Conservation (phyloP, 208 protist genomes). For the Lotmaria passim region DNA sequence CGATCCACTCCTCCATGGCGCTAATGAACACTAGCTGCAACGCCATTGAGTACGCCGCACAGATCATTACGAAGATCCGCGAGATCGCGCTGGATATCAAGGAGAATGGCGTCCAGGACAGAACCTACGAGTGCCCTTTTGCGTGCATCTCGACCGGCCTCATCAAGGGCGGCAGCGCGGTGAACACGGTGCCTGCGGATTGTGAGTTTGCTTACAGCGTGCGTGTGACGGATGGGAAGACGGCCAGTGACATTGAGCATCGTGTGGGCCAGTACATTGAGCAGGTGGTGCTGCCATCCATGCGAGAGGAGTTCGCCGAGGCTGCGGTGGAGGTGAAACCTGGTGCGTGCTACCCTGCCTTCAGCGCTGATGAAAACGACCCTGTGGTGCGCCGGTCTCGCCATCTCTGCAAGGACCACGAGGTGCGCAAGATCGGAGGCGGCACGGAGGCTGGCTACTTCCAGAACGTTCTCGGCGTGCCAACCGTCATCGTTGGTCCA, state of each 20-base stretch:
- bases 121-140: slow-evolving; percentile 31
- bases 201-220: slow-evolving; percentile 45
- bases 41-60: slow-evolving; percentile 17
- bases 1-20: slow-evolving; percentile 2
- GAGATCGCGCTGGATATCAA: slow-evolving; percentile 37
- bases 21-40: slow-evolving; percentile 1
- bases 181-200: no score
- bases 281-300: slow-evolving; percentile 30
- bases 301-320: slow-evolving; percentile 37
- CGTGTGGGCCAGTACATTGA: slow-evolving; percentile 42
- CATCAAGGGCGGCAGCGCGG: slow-evolving; percentile 48
- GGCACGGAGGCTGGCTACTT: slow-evolving; percentile 63
- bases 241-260: slow-evolving; percentile 22
- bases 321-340: slow-evolving; percentile 27
- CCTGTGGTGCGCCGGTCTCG: slow-evolving; percentile 40
- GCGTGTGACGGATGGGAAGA: slow-evolving; percentile 31
- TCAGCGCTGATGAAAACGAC: slow-evolving; percentile 37
- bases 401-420: slow-evolving; percentile 7
- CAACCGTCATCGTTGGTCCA: slow-evolving; percentile 24
- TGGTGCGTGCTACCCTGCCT: slow-evolving; percentile 24
- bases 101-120: slow-evolving; percentile 27
- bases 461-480: slow-evolving; percentile 40
- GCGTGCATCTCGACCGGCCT: slow-evolving; percentile 37
- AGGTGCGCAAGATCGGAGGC: slow-evolving; percentile 35
- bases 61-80: slow-evolving; percentile 40